These are phyloP conservation scores for Fraxinus latifolia DNA, from an alignment of 305 asterid genomes.

Conservation along the genomic window DNA sequence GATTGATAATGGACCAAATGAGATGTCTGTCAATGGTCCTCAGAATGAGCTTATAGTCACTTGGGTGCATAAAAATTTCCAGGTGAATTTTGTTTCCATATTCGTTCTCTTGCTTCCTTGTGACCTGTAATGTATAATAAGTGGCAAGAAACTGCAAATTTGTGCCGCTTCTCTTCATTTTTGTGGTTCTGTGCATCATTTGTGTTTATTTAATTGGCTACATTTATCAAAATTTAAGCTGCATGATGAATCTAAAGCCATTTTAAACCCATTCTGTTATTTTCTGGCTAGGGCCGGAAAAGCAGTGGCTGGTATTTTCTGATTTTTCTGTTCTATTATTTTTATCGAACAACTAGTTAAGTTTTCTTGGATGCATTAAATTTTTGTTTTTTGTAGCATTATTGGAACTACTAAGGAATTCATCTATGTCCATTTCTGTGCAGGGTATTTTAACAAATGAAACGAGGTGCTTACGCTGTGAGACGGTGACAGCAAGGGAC, in stretches of 20 bases:
- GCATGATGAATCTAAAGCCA: no score
- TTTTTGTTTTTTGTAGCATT: conserved; percentile 14
- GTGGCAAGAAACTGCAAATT: neutral
- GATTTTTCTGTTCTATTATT: neutral
- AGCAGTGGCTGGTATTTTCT: neutral
- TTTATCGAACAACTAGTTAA: neutral
- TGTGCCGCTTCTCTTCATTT: neutral
- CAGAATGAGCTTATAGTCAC: conserved; percentile 66
- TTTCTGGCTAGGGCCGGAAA: neutral
- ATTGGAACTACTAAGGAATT: conserved; percentile 2
- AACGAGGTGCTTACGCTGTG: conserved; percentile 82
- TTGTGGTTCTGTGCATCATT: neutral
- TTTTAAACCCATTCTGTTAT: neutral
- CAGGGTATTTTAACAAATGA: conserved; percentile 90
- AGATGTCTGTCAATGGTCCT: conserved; percentile 43
- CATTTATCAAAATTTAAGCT: neutral
- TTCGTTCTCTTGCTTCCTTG: neutral
- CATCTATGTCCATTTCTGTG: conserved; percentile 6
- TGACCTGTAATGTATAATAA: neutral
- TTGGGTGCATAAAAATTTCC: conserved; percentile 92
- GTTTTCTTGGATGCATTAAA: neutral
- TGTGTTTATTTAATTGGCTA: neutral
- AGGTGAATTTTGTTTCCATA: conserved; percentile 40
- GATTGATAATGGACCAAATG: conserved; percentile 63
- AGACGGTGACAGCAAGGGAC: conserved; percentile 92